phyloP scores from a whole-genome alignment of 1,139 yeast species.

The Lipomyces yarrowii region DNA sequence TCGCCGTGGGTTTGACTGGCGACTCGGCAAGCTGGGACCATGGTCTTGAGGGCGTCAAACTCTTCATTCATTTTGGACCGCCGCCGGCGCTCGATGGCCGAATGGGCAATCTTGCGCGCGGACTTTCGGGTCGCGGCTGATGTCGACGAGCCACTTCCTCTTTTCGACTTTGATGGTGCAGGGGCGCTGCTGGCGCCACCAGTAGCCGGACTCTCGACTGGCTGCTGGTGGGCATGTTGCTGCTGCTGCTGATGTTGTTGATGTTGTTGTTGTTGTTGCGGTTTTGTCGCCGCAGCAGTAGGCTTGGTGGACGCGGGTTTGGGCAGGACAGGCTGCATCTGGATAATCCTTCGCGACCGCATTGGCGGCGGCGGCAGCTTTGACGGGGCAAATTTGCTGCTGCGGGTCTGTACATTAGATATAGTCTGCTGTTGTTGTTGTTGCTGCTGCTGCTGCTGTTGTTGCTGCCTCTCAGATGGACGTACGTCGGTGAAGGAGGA shows the following conservation, averaged over 20 bases:
- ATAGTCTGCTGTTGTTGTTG: background rate
- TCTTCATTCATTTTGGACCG: conserved; percentile 79
- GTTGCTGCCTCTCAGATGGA: background rate
- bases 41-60: conserved; percentile 74
- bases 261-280: background rate
- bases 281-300: background rate
- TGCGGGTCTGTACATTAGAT: background rate
- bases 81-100: conserved; percentile 78
- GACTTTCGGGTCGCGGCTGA: conserved; percentile 31
- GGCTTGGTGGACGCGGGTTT: conserved; percentile 17
- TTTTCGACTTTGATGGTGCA: conserved; percentile 11
- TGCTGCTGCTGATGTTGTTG: too few relatives aligned
- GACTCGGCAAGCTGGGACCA: conserved; percentile 75
- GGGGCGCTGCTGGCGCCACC: background rate
- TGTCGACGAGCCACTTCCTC: conserved; percentile 7
- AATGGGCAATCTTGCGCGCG: conserved; percentile 60
- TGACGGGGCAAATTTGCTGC: conserved; percentile 12
- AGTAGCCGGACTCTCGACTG: background rate
- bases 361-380: conserved; percentile 31
- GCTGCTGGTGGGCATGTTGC: background rate
- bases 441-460: background rate
- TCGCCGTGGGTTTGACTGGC: conserved; percentile 42
- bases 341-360: conserved; percentile 31
- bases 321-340: conserved; percentile 30
- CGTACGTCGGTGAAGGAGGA: background rate